Evolutionary conservation across 352 stramenopile genomes (phyloP), one percentile per base, ranked within the genome.

Genomic region (Ochromonadaceae sp.): DNA sequence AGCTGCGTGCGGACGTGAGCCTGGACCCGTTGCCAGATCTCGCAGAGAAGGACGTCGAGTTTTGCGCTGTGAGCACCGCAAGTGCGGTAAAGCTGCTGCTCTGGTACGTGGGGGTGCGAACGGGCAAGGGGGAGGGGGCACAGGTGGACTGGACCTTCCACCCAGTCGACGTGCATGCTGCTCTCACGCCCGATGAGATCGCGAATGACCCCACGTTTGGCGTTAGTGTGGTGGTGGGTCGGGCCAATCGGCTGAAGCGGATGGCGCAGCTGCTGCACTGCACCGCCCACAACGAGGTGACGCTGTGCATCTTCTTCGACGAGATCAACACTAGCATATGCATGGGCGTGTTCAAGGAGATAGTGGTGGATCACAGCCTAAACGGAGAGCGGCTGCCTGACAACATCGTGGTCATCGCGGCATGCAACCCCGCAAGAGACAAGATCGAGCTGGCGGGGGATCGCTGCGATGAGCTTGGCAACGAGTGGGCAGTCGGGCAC

Each of bases 331-430:
- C 72, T 46, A 69, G 49, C 35, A 73, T 39, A 34, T 60, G 70
- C n/a, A 66, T 78, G 36, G 68, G 71, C 3, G 56, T 78, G 10
- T 70, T 80, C 26, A 80, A 80, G 63, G 73, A 80, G 42, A 71
- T 80, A 15, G 67, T 80, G n/a, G 56, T 74, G n/a, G 74, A 80
- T 61, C 59, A 52, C 26, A 76, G 52, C 26, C 55, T 78, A 14
- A 43, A 68, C 30, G 74, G 74, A 3, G 43, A 70, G 1, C 25
- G 52, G 20, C 49, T 80, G 28, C 71, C 71, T 22, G 43, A 59
- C 0, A 80, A 80, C 39, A 67, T 80, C 38, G 66, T 75, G n/a
- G 43, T 80, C 28, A 61, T 80, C 48, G 58, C 71, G 31, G 74
- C 74, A 14, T 80, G 74, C 50, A 80, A 80, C 61, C 74, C 74